Conservation (phyloP, 345 rosid genomes). For the Raphanus raphanistrum region DNA sequence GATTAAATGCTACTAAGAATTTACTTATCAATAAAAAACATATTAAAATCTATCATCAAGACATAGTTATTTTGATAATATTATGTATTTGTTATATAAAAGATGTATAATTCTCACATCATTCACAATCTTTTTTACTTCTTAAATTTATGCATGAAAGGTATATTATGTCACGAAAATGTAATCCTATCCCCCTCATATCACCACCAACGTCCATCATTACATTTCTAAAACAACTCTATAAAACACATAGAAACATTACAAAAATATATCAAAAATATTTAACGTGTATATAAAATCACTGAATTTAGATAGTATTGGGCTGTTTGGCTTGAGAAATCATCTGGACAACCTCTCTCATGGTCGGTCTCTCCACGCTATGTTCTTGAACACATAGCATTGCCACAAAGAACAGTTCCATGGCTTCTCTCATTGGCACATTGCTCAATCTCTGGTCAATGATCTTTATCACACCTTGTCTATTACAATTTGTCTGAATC, state of each 20-base stretch:
- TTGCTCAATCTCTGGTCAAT: slow-evolving; percentile 58
- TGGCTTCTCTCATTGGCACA: slow-evolving; percentile 65
- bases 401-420: slow-evolving; percentile 82
- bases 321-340: slow-evolving; percentile 69
- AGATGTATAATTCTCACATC: not conserved
- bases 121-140: too few relatives aligned
- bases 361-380: slow-evolving; percentile 88
- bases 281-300: slow-evolving; percentile 7
- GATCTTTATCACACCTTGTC: slow-evolving; percentile 59
- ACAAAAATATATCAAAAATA: slow-evolving; percentile 8
- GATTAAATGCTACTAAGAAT: not conserved
- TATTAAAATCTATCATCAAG: not conserved
- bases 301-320: slow-evolving; percentile 46
- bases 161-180: too few relatives aligned
- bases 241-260: slow-evolving; percentile 22
- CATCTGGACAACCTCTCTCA: slow-evolving; percentile 96
- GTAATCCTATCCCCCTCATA: too few relatives aligned
- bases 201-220: slow-evolving; percentile 2
- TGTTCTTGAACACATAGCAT: slow-evolving; percentile 85
- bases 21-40: not conserved
- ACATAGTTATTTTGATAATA: not conserved
- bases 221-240: slow-evolving; percentile 30
- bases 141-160: too few relatives aligned
- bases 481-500: slow-evolving; percentile 54
- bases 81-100: not conserved